A percentile compares a stretch with the other conserved stretches of the same genome.
Evolutionary conservation across 1,284 basidiomycete species (phyloP).

Genomic region (Trametes versicolor): DNA sequence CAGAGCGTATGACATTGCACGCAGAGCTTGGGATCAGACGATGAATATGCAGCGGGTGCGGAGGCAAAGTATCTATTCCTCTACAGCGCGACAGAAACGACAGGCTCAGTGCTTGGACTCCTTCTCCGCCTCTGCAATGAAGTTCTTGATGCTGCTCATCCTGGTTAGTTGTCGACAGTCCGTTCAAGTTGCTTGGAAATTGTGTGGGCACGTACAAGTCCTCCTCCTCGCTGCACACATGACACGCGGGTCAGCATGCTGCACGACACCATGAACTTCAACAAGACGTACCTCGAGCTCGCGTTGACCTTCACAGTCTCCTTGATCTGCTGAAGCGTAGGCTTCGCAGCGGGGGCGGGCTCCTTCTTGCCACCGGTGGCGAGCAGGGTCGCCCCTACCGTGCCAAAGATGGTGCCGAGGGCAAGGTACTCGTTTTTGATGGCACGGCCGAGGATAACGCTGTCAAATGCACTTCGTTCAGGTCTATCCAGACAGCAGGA

Average conservation of each 20-base stretch:
- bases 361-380: constrained; percentile 60
- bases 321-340: constrained; percentile 62
- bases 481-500: neutral
- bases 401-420: constrained; percentile 66
- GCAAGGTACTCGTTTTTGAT: constrained; percentile 83
- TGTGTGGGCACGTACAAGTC: constrained; percentile 65
- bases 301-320: constrained; percentile 69
- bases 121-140: constrained; percentile 83
- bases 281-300: constrained; percentile 67
- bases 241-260: constrained; percentile 14
- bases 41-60: constrained; percentile 2
- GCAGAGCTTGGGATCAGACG: neutral
- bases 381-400: constrained; percentile 61
- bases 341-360: constrained; percentile 49
- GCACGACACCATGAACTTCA: neutral
- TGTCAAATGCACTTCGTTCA: constrained; percentile 39
- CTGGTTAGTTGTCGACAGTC: constrained; percentile 52
- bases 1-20: constrained; percentile 8
- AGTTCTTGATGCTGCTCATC: constrained; percentile 76
- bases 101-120: constrained; percentile 48
- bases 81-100: constrained; percentile 29
- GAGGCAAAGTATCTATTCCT: constrained; percentile 31
- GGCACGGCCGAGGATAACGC: constrained; percentile 76
- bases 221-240: constrained; percentile 66
- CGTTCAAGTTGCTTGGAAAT: constrained; percentile 32